Conservation (phyloP, 192 early-diverging fungal species). For the Chytriomyces confervae region DNA sequence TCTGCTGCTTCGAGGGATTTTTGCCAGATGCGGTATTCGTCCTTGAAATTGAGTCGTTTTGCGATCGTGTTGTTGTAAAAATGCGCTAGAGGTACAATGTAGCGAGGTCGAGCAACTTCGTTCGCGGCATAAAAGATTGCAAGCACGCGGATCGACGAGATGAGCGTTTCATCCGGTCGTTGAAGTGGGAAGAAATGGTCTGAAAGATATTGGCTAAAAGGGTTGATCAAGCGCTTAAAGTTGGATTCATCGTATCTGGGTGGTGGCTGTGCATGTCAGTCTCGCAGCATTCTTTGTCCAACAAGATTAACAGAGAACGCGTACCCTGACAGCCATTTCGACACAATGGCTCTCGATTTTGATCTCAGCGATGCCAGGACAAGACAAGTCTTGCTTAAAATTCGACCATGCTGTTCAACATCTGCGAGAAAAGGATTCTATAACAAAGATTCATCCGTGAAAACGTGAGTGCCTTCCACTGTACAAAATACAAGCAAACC, state of each 20-base stretch:
- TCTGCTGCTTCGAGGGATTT: constrained; percentile 16
- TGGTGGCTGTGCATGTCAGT: not conserved
- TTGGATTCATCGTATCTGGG: constrained; percentile 45
- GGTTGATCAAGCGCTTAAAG: constrained; percentile 48
- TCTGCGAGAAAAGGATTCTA: constrained; percentile 64
- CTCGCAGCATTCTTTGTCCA: not conserved
- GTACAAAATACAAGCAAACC: constrained; percentile 27
- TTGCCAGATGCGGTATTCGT: constrained; percentile 78
- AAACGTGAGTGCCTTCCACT: not conserved
- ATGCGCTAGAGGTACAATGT: constrained; percentile 47
- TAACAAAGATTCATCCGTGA: not conserved
- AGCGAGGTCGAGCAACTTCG: constrained; percentile 40
- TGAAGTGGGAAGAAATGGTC: constrained; percentile 55
- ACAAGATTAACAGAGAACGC: not conserved
- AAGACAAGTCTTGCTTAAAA: constrained; percentile 50
- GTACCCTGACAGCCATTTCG: constrained; percentile 57
- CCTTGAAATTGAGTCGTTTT: constrained; percentile 71
- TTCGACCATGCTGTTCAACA: constrained; percentile 51
- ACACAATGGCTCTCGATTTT: constrained; percentile 43
- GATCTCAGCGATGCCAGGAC: constrained; percentile 50
- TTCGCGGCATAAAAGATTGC: constrained; percentile 62
- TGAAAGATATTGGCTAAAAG: constrained; percentile 58
- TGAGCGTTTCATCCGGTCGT: constrained; percentile 49
- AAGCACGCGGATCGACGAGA: constrained; percentile 58
- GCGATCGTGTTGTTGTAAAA: constrained; percentile 56